Evolutionary conservation across 108 stramenopile genomes (phyloP), one percentile per base, ranked within the genome.

Genomic region (Conticribra weissflogii): DNA sequence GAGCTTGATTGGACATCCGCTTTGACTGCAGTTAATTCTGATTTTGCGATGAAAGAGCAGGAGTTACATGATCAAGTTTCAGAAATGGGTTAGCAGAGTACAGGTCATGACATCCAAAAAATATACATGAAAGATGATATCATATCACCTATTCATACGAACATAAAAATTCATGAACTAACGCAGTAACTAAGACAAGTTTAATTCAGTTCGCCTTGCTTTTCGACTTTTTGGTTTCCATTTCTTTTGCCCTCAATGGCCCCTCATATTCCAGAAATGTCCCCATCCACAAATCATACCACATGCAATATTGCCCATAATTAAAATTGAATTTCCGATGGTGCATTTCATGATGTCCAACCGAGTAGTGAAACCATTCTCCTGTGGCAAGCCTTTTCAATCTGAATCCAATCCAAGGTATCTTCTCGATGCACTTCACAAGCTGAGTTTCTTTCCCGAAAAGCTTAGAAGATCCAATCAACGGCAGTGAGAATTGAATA

Each of bases 281-380:
- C 28, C 87, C 87, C 79, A 88, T 78, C 23, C 85, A 31, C 52
- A 75, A 68, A 65, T 97, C 96, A 78, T 96, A 96, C 58, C 87
- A 70, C 93, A 97, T 90, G 59, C 79, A 92, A 67, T 97, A 96
- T 60, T 97, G 96, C 5, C 90, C 94, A 63, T 94, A 95, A 63
- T 97, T 97, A 65, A 78, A 85, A 58, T 93, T 92, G 51, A 96
- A 96, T 56, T 88, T 91, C 57, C 96, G 87, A 74, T 97, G 96
- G 78, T 97, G 96, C 85, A 96, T 89, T 72, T 97, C 96, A 76
- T 97, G 96, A 54, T 90, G 82, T 5, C 79, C 87, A 23, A 95
- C 93, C 36, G 81, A 52, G 47, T 91, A 93, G 4, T 68, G 55
- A 56, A 81, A 66, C 78, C 80, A 72, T 84, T 51, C 67, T 76